Base-by-base conservation (phyloP, 345 rosid genomes). In the Dipteronia dyeriana region DNA sequence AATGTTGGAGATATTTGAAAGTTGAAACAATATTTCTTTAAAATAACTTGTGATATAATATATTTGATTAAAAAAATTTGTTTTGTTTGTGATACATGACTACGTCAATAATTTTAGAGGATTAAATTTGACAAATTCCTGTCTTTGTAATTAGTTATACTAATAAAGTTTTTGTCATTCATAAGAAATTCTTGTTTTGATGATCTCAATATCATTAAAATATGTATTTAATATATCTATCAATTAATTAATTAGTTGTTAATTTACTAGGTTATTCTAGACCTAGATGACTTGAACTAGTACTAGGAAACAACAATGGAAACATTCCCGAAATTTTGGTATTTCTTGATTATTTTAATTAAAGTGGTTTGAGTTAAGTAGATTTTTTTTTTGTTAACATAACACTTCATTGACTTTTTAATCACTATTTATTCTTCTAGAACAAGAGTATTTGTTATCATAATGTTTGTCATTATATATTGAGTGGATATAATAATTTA, bases 291-390 rank as follows among this genome's bases (percentile, higher is more conserved):
- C 60, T 45, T 45, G 56, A 68, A 22, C 60, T 25, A 25, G 17
- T 73, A 41, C 57, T 38, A 61, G 68, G 76, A 60, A 73, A 73
- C 76, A 73, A 47, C 57, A 12, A 7, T 22, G 19, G 26, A 57
- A 59, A 13, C 25, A 43, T 74, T 62, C 59, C 25, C 26, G 62
- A 4, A 4, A 9, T 22, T 60, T 39, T 59, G 76, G 62, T 39
- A 14, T 63, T 63, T 23, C 39, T 23, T 63, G 39, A 63, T 23
- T 63, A 63, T 22, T 23, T 63, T 63, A 63, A 59, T 59, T n/a
- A 20, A 59, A 56, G 61, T 20, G n/a, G 22, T 56, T 56, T 19
- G 61, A 56, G 23, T 56, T n/a, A 56, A 56, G n/a, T 5, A 56
- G 3, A 53, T 4, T 2, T 34, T 4, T 34, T 34, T 34, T 31